Conservation (phyloP, 129 eudicot species). For the Deinandra increscens region DNA sequence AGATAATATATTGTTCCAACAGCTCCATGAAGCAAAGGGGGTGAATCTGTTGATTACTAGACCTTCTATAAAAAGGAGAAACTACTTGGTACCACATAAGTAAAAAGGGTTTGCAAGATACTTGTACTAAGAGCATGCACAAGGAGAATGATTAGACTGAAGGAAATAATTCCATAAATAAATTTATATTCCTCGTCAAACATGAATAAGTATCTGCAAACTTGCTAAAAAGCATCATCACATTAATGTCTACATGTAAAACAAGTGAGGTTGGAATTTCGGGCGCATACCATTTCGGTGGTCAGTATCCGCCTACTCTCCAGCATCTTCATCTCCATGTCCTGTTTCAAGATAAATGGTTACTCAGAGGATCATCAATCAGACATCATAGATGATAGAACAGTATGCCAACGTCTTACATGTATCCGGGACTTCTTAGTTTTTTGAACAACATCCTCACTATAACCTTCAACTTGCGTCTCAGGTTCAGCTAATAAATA, state of each 20-base stretch:
- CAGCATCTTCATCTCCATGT: constrained; percentile 89
- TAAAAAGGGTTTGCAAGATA: constrained; percentile 12
- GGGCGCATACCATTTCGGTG: constrained; percentile 71
- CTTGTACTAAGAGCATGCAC: constrained; percentile 6
- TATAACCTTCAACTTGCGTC: constrained; percentile 86
- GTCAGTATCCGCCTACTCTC: constrained; percentile 70
- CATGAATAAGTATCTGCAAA: constrained; percentile 3
- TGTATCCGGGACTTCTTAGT: constrained; percentile 77
- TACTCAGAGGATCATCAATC: constrained; percentile 26
- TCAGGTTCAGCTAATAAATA: constrained; percentile 92
- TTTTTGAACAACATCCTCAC: constrained; percentile 83
- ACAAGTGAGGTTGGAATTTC: constrained; percentile 7
- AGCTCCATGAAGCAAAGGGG: constrained; percentile 11
- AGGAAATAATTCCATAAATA: constrained; percentile 8
- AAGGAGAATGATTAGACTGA: constrained; percentile 11
- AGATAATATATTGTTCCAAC: constrained; percentile 7
- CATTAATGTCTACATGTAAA: constrained; percentile 2
- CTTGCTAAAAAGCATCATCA: constrained; percentile 13
- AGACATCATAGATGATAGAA: constrained; percentile 21
- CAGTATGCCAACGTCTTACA: constrained; percentile 45
- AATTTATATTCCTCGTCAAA: constrained; percentile 12
- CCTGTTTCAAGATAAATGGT: constrained; percentile 42
- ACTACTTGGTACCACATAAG: neutral
- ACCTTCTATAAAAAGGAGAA: constrained; percentile 4
- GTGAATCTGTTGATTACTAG: constrained; percentile 6